Base-by-base conservation (phyloP, 495 filamentous ascomycete genomes). In the Hypoxylon lienhwacheense region DNA sequence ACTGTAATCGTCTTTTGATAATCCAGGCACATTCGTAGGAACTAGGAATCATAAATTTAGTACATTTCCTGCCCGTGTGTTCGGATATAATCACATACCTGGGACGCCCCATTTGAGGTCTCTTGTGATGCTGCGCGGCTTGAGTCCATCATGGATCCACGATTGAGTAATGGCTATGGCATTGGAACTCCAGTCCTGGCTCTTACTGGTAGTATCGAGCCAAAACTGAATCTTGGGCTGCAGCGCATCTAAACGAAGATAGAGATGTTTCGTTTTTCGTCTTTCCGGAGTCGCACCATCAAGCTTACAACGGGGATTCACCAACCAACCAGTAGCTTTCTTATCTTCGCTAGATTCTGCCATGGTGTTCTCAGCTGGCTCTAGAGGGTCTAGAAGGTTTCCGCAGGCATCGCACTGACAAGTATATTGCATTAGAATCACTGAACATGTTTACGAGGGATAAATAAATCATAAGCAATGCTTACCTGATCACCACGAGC, bases 71-170 rank as follows among this genome's bases (percentile, higher is more conserved):
- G 24, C 26, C 12, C 14, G 3, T 16, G 5, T 28, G 20, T 6
- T 16, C 8, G 7, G 10, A 7, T 10, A 81, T n/a, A n/a, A n/a
- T n/a, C n/a, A 80, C 42, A 44, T 67, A 70, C 54, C 85, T 79
- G 63, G 87, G 79, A 14, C 87, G 62, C 91, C 91, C 91, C 91
- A 96, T 69, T 85, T 89, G 40, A 97, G 76, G 71, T 96, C 90
- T 59, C 92, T 73, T n/a, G 91, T 96, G 64, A 97, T 96, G 52
- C 87, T 88, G 36, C 92, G 85, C 20, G 84, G 81, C 65, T 89
- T 85, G 55, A 96, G 70, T 3, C 91, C 91, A 67, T 89, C 83
- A 37, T 86, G 84, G 59, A 95, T 71, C 90, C 90, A 96, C 2
- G 81, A 83, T 57, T 86, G 77, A 5, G 85, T 88, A 46, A 88